Percentiles rank a stretch among this genome's conserved stretches.
These are phyloP conservation scores for Vigna trinervia DNA, from an alignment of 306 rosid species.

Conservation along the genomic window DNA sequence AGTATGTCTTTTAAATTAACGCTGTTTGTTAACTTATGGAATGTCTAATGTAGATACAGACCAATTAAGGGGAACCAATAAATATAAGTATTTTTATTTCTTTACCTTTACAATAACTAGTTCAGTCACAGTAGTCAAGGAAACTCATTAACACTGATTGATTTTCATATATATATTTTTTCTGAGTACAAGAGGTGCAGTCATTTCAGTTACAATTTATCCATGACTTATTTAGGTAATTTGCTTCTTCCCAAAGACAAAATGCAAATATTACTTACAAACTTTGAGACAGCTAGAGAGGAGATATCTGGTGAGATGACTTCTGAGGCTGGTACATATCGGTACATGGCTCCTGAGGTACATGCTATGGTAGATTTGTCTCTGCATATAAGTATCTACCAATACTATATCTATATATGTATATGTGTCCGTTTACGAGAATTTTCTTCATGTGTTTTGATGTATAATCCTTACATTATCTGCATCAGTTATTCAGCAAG, in stretches of 20 bases:
- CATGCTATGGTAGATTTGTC: neutral
- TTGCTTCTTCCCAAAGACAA: neutral
- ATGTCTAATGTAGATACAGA: neutral
- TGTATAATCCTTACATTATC: neutral
- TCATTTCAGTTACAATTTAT: neutral
- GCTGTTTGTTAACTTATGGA: neutral
- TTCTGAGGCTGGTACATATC: conserved; percentile 35
- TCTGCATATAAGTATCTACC: neutral
- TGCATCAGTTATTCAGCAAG: conserved; percentile 52
- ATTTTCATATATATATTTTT: neutral
- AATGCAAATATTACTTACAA: conserved; percentile 8
- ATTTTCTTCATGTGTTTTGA: neutral
- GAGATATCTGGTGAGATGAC: conserved; percentile 30
- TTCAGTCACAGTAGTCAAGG: neutral
- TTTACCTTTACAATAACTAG: neutral
- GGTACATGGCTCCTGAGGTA: conserved; percentile 47
- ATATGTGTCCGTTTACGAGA: neutral
- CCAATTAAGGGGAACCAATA: neutral
- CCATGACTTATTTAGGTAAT: conserved; percentile 1
- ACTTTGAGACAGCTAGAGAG: conserved; percentile 37
- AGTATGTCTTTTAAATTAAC: neutral
- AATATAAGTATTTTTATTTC: neutral
- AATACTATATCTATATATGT: neutral
- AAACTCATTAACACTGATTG: neutral
- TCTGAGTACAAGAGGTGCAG: neutral